phyloP scores from a whole-genome alignment of 768 basidiomycete species.

The Podaxis sp. region DNA sequence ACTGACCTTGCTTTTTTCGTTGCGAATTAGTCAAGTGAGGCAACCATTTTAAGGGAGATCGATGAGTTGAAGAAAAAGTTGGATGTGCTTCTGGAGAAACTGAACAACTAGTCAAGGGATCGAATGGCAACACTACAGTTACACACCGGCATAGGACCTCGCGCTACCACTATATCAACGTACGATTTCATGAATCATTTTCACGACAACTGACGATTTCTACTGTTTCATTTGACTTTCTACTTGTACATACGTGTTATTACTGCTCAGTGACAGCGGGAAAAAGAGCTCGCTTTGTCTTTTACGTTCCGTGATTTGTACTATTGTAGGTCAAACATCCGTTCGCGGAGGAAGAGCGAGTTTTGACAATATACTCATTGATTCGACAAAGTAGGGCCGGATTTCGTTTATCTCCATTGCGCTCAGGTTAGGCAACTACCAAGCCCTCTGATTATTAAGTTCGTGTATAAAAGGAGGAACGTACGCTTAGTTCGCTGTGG shows the following conservation, averaged over 20 bases:
- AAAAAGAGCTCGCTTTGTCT: background rate
- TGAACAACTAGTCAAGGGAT: constrained; percentile 17
- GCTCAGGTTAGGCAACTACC: constrained; percentile 78
- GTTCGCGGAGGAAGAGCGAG: constrained; percentile 27
- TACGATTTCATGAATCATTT: background rate
- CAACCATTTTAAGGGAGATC: constrained; percentile 64
- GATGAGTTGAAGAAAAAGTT: constrained; percentile 50
- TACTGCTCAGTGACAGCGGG: background rate
- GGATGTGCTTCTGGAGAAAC: constrained; percentile 26
- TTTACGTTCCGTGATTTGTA: background rate
- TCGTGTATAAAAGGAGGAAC: constrained; percentile 22
- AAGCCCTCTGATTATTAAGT: background rate
- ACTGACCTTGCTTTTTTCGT: background rate
- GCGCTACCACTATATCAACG: background rate
- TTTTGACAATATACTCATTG: constrained; percentile 73
- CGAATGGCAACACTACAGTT: background rate
- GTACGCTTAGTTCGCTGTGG: constrained; percentile 76
- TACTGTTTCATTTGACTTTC: background rate
- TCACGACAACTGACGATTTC: background rate
- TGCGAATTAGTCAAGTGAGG: constrained; percentile 63
- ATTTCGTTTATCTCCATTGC: constrained; percentile 96
- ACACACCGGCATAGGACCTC: background rate
- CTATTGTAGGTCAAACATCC: background rate
- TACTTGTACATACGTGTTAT: background rate
- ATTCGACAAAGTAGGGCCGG: constrained; percentile 80